phyloP scores from a whole-genome alignment of 169 alveolate genomes.

The Plasmodium vinckei region DNA sequence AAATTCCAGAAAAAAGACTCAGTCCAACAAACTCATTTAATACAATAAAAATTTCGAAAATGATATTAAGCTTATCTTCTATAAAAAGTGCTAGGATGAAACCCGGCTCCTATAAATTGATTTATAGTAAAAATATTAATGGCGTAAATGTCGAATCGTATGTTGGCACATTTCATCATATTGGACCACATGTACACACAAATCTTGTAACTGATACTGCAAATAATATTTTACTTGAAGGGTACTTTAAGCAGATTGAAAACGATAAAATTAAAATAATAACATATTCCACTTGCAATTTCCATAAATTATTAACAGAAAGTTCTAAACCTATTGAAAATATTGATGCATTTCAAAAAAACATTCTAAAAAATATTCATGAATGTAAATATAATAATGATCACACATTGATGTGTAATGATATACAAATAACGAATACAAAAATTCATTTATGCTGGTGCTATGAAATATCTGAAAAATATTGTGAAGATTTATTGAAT shows the following conservation, averaged over 20 bases:
- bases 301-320: neutral
- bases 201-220: constrained; percentile 4
- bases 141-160: constrained; percentile 19
- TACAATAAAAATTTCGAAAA: constrained; percentile 28
- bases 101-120: constrained; percentile 71
- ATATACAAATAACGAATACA: neutral
- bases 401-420: constrained; percentile 33
- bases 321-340: neutral
- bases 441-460: constrained; percentile 66
- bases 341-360: constrained; percentile 1
- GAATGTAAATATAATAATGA: constrained; percentile 25
- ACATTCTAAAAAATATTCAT: constrained; percentile 14
- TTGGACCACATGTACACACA: constrained; percentile 29
- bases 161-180: constrained; percentile 50
- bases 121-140: constrained; percentile 26
- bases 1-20: constrained; percentile 4
- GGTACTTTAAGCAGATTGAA: constrained; percentile 53
- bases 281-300: constrained; percentile 35
- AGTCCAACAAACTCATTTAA: neutral
- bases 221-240: constrained; percentile 36
- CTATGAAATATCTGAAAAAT: constrained; percentile 5
- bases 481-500: constrained; percentile 20
- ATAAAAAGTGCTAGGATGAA: neutral
- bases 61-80: constrained; percentile 9
- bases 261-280: constrained; percentile 20